Percentiles rank a stretch among this genome's conserved stretches.
Evolutionary conservation across 2,329 filamentous ascomycete genomes (phyloP).

Genomic region (Pseudocercospora musae): DNA sequence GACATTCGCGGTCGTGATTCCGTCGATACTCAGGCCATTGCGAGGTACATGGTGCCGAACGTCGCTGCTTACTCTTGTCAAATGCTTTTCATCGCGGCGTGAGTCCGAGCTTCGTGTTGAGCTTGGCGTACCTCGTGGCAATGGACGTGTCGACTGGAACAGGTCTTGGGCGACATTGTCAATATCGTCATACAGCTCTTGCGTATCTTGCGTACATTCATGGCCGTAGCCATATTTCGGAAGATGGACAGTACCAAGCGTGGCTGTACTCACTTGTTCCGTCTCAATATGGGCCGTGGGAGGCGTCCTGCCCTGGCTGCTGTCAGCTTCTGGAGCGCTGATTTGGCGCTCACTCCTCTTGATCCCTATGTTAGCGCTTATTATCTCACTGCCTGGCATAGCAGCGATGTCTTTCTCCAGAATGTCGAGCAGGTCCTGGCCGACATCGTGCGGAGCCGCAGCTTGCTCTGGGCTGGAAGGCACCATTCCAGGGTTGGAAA

Average conservation of each 20-base stretch:
- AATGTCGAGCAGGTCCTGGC: not conserved
- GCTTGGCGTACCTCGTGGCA: slow-evolving; percentile 23
- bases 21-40: not conserved
- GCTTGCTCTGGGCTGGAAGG: not conserved
- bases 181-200: slow-evolving; percentile 19
- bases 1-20: not conserved
- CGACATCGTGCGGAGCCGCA: not conserved
- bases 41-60: not conserved
- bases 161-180: slow-evolving; percentile 19
- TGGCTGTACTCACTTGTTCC: not conserved
- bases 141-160: slow-evolving; percentile 18
- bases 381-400: not conserved
- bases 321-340: not conserved
- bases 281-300: not conserved
- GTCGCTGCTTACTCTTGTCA: not conserved
- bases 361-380: slow-evolving; percentile 6
- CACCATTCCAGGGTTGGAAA: not conserved
- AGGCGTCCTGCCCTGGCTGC: not conserved
- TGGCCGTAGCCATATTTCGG: not conserved
- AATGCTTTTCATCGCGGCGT: not conserved
- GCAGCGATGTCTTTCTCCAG: not conserved
- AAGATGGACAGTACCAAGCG: not conserved
- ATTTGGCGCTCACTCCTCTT: slow-evolving; percentile 1
- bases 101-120: not conserved
- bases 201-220: not conserved